Evolutionary conservation across 768 basidiomycete genomes (phyloP), one percentile per base, ranked within the genome.

Genomic region (Lyophyllum atratum): DNA sequence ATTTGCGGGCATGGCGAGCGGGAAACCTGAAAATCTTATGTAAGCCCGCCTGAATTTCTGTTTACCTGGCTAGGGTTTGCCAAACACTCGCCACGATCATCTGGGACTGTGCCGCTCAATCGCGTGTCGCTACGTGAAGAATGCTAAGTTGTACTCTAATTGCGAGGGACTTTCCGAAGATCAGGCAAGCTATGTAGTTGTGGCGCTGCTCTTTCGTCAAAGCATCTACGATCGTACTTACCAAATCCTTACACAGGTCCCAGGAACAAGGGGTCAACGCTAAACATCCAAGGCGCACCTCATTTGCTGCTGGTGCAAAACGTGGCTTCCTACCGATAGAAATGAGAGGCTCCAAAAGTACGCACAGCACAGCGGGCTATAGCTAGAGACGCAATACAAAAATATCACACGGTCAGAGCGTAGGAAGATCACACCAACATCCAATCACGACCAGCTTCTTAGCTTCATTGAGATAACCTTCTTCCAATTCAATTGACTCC

Each of bases 11-110:
- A 67, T 67, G 66, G 66, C 55, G 51, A 58, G 56, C 58, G 56
- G 58, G 61, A 66, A 65, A 64, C 58, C 58, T 59, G 64, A 67
- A 67, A 67, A 67, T 63, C 57, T 67, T 67, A 67, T 56, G 58
- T 67, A 65, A 67, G 64, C 66, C 33, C 10, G 39, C 56, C 52
- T 45, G 40, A 49, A 52, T 54, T 55, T 48, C 43, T 62, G 55
- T 62, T 62, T 62, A 54, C 40, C 43, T 37, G 37, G 8, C 25
- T 37, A n/a, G 24, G 39, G 56, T 49, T 56, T 54, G 63, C 60
- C 63, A 64, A 64, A 64, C 56, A 64, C n/a, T n/a, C n/a, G n/a
- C n/a, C n/a, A 53, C 39, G 25, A 29, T 15, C 44, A 24, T n/a
- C 4, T 6, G 24, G 33, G 11, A 6, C 6, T 34, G 34, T n/a